These are phyloP conservation scores for Panaeolus cyanescens DNA, from an alignment of 768 basidiomycete genomes.

Conservation along the genomic window DNA sequence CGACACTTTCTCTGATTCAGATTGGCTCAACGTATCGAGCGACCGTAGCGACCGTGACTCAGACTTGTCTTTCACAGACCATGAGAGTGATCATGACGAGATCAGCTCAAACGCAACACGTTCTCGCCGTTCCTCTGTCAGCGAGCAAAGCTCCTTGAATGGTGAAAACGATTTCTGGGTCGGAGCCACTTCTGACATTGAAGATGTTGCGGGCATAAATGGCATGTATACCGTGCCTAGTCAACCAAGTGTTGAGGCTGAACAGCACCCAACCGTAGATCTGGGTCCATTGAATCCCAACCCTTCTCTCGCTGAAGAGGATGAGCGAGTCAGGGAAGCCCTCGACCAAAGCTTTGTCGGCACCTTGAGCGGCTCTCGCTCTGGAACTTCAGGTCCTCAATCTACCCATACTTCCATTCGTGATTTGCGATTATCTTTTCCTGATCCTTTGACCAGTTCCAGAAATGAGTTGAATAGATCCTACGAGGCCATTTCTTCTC, in stretches of 20 bases:
- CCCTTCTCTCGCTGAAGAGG: conserved; percentile 47
- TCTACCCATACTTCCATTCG: conserved; percentile 60
- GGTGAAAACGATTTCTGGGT: conserved; percentile 80
- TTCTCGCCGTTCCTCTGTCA: conserved; percentile 71
- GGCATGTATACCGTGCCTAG: conserved; percentile 34
- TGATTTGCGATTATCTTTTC: conserved; percentile 81
- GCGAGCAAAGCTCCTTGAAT: conserved; percentile 66
- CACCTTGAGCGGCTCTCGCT: conserved; percentile 74
- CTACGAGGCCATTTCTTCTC: conserved; percentile 50
- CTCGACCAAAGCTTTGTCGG: conserved; percentile 84
- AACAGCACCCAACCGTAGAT: conserved; percentile 28
- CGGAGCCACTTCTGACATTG: conserved; percentile 68
- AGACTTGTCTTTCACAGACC: conserved; percentile 66
- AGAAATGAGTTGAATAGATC: conserved; percentile 62
- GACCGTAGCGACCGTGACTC: conserved; percentile 72
- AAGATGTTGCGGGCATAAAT: conserved; percentile 30
- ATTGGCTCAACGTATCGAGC: conserved; percentile 81
- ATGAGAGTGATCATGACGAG: conserved; percentile 65
- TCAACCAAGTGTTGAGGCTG: conserved; percentile 30
- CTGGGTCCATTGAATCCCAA: conserved; percentile 33
- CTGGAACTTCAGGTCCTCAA: conserved; percentile 53
- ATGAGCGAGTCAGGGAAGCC: conserved; percentile 69
- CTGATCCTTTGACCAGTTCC: conserved; percentile 79
- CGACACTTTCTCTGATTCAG: conserved; percentile 74
- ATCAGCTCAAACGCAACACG: conserved; percentile 45